phyloP scores from a whole-genome alignment of 176 grass and related monocot species.

The Lolium multiflorum region DNA sequence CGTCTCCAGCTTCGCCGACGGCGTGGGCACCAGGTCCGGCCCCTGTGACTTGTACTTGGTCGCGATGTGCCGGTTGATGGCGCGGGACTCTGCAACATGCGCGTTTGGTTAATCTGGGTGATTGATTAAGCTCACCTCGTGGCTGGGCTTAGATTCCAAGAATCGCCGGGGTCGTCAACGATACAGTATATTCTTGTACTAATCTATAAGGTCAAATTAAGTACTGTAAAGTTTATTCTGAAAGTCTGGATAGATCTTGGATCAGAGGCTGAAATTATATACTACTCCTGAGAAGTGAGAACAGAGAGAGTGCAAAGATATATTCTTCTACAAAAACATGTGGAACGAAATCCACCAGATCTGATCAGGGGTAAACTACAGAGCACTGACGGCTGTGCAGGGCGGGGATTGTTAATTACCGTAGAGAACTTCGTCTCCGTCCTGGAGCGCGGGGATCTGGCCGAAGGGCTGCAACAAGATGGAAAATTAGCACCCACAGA shows the following conservation, averaged over 20 bases:
- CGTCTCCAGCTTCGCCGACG: constrained; percentile 58
- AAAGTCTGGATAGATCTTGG: neutral
- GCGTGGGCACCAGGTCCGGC: constrained; percentile 28
- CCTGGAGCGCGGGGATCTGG: constrained; percentile 80
- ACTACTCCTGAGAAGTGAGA: too few relatives aligned
- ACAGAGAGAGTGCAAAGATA: too few relatives aligned
- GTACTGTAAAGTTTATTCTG: too few relatives aligned
- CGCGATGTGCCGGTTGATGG: constrained; percentile 78
- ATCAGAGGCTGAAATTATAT: neutral
- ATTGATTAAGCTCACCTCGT: too few relatives aligned
- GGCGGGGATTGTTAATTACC: constrained; percentile 36
- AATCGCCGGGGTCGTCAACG: too few relatives aligned
- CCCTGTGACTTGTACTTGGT: constrained; percentile 63
- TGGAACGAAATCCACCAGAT: neutral
- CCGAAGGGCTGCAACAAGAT: constrained; percentile 74
- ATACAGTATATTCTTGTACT: too few relatives aligned
- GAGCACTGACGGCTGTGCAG: neutral
- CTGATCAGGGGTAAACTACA: neutral
- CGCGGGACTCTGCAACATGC: constrained; percentile 63
- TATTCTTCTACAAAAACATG: neutral
- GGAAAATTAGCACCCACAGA: neutral
- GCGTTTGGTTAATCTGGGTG: neutral
- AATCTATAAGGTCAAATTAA: too few relatives aligned
- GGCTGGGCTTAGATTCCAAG: neutral
- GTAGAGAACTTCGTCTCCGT: constrained; percentile 68